Base-by-base conservation (phyloP, 306 rosid species). In the Carpinus viminea region DNA sequence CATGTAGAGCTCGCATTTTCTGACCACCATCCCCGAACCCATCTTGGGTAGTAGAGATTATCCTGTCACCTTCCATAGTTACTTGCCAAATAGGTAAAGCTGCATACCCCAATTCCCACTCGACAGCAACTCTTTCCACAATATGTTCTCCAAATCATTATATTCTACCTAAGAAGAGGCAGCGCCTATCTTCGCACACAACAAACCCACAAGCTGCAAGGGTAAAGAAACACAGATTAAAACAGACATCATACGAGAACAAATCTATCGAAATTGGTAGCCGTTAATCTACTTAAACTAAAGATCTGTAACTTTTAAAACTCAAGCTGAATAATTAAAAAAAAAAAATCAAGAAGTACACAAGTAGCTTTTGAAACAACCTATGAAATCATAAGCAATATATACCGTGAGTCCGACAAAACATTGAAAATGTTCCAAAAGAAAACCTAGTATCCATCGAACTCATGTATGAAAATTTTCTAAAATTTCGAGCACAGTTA, bases 11-110 rank as follows among this genome's bases (percentile, higher is more conserved):
- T 82, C 93, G 90, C 62, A 72, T 74, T 85, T 85, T 90, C 87
- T 81, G 93, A 77, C 84, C 73, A 73, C 80, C 80, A 68, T 88
- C 93, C 31, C 47, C 61, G 1, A 77, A 68, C 78, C 85, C 89
- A 66, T 89, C 92, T 0, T 85, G 73, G 55, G 83, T 77, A 85
- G 83, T 79, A 81, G 89, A 79, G 70, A 66, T 64, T 74, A 72
- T 57, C 65, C 73, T 79, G 21, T 94, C 94, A 88, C 89, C 76
- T 80, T 89, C 96, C 98, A 94, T 94, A 41, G 85, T 77, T 92
- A 73, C 70, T 72, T 78, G 79, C 75, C 77, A 79, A 76, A 81
- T 24, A 81, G 82, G 81, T 64, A 81, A 85, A 83, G 75, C 78
- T 51, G 87, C 85, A 81, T 68, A 86, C 74, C 78, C 79, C 86